phyloP scores from a whole-genome alignment of 192 early-diverging fungal species.

The Backusella liffmaniae region DNA sequence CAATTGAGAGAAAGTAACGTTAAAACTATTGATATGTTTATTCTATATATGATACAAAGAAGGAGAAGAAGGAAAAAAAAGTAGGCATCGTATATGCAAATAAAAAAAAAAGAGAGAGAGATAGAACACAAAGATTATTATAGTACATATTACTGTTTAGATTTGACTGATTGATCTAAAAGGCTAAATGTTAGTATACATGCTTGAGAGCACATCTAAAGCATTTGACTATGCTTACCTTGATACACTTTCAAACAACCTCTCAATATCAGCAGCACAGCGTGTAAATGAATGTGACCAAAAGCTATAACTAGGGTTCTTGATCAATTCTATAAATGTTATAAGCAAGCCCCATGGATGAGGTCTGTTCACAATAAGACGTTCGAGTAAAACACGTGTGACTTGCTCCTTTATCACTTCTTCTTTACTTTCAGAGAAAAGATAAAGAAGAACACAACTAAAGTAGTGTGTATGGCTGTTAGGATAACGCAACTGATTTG shows the following conservation, averaged over 20 bases:
- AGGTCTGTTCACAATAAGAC: slow-evolving; percentile 93
- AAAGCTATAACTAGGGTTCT: slow-evolving; percentile 73
- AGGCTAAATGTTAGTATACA: neutral
- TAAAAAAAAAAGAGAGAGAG: neutral
- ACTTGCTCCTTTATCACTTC: slow-evolving; percentile 94
- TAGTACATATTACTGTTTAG: slow-evolving; percentile 12
- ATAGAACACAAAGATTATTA: neutral
- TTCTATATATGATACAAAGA: neutral
- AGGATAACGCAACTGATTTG: slow-evolving; percentile 95
- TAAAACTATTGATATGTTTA: neutral
- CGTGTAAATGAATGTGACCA: slow-evolving; percentile 60
- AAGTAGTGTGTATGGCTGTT: slow-evolving; percentile 97
- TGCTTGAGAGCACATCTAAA: neutral
- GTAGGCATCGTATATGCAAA: neutral
- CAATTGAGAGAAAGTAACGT: neutral
- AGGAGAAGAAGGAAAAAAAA: neutral
- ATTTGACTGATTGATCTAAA: slow-evolving; percentile 40
- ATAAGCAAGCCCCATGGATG: slow-evolving; percentile 98
- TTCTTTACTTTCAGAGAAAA: slow-evolving; percentile 76
- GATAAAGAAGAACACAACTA: slow-evolving; percentile 80
- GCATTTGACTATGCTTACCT: slow-evolving; percentile 18
- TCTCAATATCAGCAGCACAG: slow-evolving; percentile 79
- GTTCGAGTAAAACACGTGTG: slow-evolving; percentile 90
- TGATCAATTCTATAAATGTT: slow-evolving; percentile 96
- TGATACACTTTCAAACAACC: slow-evolving; percentile 71